Percentiles rank a stretch among this genome's conserved stretches.
phyloP scores from a whole-genome alignment of 805 yeast species.

The Pichia occidentalis region DNA sequence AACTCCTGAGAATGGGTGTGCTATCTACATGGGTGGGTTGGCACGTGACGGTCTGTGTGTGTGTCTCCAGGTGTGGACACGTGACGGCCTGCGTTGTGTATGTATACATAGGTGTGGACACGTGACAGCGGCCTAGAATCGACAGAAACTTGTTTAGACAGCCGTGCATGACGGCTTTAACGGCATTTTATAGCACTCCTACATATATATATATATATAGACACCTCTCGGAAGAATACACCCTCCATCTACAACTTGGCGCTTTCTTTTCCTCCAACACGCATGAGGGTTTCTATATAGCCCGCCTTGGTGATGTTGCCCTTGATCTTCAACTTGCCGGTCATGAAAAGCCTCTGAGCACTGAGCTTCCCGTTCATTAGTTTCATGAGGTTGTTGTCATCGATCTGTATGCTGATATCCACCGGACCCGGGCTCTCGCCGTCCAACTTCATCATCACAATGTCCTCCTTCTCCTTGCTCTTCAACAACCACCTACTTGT shows the following conservation, averaged over 20 bases:
- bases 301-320: slow-evolving; percentile 92
- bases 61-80: no score
- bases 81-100: no score
- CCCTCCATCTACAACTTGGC: slow-evolving; percentile 35
- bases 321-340: slow-evolving; percentile 78
- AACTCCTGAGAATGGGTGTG: no score
- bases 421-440: slow-evolving; percentile 32
- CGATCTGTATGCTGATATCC: slow-evolving; percentile 60
- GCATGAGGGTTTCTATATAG: slow-evolving; percentile 59
- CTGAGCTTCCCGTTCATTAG: slow-evolving; percentile 73
- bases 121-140: no score
- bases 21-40: no score
- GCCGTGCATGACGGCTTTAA: no score
- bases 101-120: no score
- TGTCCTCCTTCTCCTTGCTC: slow-evolving; percentile 45
- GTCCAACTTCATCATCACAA: slow-evolving; percentile 29
- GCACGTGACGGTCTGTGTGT: no score
- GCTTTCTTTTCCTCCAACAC: slow-evolving; percentile 37
- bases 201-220: no score
- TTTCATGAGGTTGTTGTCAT: slow-evolving; percentile 63
- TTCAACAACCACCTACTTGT: slow-evolving; percentile 59
- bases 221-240: no score
- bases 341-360: slow-evolving; percentile 79
- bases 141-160: no score
- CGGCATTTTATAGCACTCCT: no score